Evolutionary conservation across 2,329 filamentous ascomycete species (phyloP).

Genomic region (Chaetomiaceae sp.): DNA sequence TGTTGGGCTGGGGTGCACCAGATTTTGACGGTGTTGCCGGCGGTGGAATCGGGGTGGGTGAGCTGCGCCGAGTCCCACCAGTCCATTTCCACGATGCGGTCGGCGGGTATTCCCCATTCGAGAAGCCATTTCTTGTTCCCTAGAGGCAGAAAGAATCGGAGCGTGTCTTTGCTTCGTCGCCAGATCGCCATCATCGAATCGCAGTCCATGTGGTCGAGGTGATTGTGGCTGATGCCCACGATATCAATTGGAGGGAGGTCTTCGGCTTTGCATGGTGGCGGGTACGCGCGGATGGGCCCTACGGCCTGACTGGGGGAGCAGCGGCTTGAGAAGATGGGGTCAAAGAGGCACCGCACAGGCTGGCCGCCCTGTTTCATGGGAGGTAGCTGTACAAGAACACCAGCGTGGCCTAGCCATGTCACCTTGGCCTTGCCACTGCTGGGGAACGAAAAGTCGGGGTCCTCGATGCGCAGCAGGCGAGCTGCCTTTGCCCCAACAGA

Average conservation of each 20-base stretch:
- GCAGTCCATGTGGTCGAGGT: slow-evolving; percentile 52
- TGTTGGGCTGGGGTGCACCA: slow-evolving; percentile 68
- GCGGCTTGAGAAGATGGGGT: slow-evolving; percentile 49
- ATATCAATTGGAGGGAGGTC: slow-evolving; percentile 49
- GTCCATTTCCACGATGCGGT: slow-evolving; percentile 64
- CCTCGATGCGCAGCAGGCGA: slow-evolving; percentile 18
- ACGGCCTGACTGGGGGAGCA: slow-evolving; percentile 43
- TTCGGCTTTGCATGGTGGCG: slow-evolving; percentile 44
- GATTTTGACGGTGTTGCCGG: slow-evolving; percentile 41
- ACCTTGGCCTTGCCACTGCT: slow-evolving; percentile 35
- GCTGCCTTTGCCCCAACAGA: slow-evolving; percentile 21
- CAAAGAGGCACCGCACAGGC: slow-evolving; percentile 41
- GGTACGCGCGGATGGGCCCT: slow-evolving; percentile 50
- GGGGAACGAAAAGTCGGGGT: slow-evolving; percentile 27
- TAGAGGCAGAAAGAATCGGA: slow-evolving; percentile 63
- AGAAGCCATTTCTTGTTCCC: slow-evolving; percentile 64
- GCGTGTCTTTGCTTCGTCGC: slow-evolving; percentile 30
- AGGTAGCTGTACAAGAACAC: slow-evolving; percentile 68
- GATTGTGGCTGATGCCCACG: slow-evolving; percentile 51
- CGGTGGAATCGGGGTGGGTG: slow-evolving; percentile 13
- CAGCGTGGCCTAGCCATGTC: slow-evolving; percentile 73
- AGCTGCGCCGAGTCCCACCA: slow-evolving; percentile 69
- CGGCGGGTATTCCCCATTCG: slow-evolving; percentile 46
- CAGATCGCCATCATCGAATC: slow-evolving; percentile 41
- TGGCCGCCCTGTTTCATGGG: slow-evolving; percentile 30